Evolutionary conservation across 192 early-diverging fungal species (phyloP).

Genomic region (Backusella morwellensis): DNA sequence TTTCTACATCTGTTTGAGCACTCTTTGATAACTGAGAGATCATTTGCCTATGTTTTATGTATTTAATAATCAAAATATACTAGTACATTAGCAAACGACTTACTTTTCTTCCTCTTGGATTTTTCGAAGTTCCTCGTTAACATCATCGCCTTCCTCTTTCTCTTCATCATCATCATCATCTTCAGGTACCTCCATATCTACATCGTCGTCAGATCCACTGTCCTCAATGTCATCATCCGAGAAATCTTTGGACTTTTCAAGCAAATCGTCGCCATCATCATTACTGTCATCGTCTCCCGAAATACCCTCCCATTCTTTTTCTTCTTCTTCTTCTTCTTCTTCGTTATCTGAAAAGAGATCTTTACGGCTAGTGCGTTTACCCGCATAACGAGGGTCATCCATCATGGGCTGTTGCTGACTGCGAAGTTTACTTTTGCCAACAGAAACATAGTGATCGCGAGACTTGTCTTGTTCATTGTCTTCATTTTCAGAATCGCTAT

Average conservation of each 20-base stretch:
- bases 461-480: constrained; percentile 44
- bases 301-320: constrained; percentile 14
- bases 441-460: constrained; percentile 66
- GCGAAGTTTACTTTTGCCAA: constrained; percentile 71
- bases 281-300: constrained; percentile 23
- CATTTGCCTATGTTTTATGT: constrained; percentile 49
- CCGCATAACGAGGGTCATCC: constrained; percentile 73
- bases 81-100: background rate
- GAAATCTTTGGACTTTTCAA: constrained; percentile 26
- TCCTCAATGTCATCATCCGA: constrained; percentile 38
- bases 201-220: constrained; percentile 36
- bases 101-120: constrained; percentile 81
- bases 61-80: background rate
- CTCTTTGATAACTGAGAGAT: constrained; percentile 74
- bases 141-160: constrained; percentile 38
- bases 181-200: constrained; percentile 36
- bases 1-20: constrained; percentile 79
- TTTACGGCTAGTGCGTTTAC: constrained; percentile 65
- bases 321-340: constrained; percentile 37
- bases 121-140: constrained; percentile 63
- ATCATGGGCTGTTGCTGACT: constrained; percentile 56
- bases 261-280: constrained; percentile 52
- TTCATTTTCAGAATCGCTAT: constrained; percentile 42
- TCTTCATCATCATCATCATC: constrained; percentile 44
- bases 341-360: constrained; percentile 53